A percentile compares a stretch with the other conserved stretches of the same genome.
Conservation (phyloP, 1,284 basidiomycete genomes). For the Chiua sp. region DNA sequence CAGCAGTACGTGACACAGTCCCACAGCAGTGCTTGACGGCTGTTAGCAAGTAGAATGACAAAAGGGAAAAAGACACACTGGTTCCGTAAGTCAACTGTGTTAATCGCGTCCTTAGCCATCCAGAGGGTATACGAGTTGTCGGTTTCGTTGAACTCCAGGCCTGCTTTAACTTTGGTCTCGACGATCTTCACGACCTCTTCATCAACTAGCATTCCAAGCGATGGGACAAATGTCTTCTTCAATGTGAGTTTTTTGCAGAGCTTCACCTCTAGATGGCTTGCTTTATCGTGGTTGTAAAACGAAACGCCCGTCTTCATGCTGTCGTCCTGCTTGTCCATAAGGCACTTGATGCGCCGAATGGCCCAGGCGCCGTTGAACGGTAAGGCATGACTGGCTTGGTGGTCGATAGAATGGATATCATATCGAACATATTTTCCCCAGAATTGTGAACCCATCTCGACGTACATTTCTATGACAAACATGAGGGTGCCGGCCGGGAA, state of each 20-base stretch:
- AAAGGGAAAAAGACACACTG: slow-evolving; percentile 9
- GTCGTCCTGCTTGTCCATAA: slow-evolving; percentile 18
- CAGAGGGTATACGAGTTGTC: slow-evolving; percentile 9
- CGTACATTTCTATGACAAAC: slow-evolving; percentile 20
- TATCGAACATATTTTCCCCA: slow-evolving; percentile 27
- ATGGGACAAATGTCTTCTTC: slow-evolving; percentile 19
- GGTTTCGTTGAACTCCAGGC: slow-evolving; percentile 5
- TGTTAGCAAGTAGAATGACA: background rate
- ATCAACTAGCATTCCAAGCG: slow-evolving; percentile 3
- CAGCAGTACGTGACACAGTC: slow-evolving; percentile 27
- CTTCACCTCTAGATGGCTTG: slow-evolving; percentile 5
- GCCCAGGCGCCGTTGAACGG: slow-evolving; percentile 10
- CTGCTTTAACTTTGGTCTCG: slow-evolving; percentile 6
- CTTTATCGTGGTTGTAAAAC: background rate
- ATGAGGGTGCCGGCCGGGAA: background rate
- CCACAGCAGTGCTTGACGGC: slow-evolving; percentile 20
- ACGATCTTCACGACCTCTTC: background rate
- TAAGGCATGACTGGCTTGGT: background rate
- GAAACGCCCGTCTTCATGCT: slow-evolving; percentile 1
- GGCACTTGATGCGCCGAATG: slow-evolving; percentile 13
- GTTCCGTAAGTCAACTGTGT: background rate
- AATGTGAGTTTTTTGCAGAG: slow-evolving; percentile 18
- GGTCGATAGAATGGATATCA: slow-evolving; percentile 1
- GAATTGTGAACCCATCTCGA: slow-evolving; percentile 23
- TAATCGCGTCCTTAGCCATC: slow-evolving; percentile 2